These are phyloP conservation scores for Aspergillus awamori DNA, from an alignment of 2,329 filamentous ascomycete species.

Conservation along the genomic window DNA sequence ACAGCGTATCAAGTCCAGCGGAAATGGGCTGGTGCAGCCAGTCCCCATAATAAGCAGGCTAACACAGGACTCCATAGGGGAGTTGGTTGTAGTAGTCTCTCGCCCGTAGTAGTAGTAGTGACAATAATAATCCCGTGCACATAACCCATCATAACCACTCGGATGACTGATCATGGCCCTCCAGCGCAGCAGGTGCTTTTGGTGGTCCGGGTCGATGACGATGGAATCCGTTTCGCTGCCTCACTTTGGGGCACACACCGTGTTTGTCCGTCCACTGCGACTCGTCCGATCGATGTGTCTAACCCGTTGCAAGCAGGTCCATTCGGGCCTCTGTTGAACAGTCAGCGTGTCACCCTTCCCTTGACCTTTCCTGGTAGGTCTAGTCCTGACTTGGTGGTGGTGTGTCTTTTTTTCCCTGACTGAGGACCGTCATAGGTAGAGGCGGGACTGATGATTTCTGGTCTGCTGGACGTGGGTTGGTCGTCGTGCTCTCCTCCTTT, in stretches of 20 bases:
- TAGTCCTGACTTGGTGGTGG: not conserved
- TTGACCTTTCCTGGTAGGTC: not conserved
- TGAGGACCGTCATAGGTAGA: not conserved
- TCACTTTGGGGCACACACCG: slow-evolving; percentile 34
- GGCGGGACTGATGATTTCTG: not conserved
- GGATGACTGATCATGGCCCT: slow-evolving; percentile 20
- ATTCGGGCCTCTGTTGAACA: slow-evolving; percentile 12
- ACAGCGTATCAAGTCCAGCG: not conserved
- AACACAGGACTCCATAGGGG: too few species aligned
- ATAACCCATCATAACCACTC: slow-evolving; percentile 6
- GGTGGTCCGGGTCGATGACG: slow-evolving; percentile 29
- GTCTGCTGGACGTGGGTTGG: too few species aligned
- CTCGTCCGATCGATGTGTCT: slow-evolving; percentile 12
- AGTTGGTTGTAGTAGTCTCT: too few species aligned
- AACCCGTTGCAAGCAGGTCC: slow-evolving; percentile 6
- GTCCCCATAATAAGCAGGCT: not conserved
- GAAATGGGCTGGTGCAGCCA: not conserved
- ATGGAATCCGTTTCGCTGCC: slow-evolving; percentile 43
- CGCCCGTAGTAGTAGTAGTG: not conserved
- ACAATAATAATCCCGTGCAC: slow-evolving; percentile 6
- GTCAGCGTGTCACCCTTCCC: slow-evolving; percentile 17
- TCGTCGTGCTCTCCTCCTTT: not conserved
- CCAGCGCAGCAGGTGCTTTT: slow-evolving; percentile 12
- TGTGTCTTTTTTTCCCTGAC: too few species aligned
- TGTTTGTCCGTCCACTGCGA: slow-evolving; percentile 14